Base-by-base conservation (phyloP, 768 basidiomycete species). In the Serendipita vermifera region DNA sequence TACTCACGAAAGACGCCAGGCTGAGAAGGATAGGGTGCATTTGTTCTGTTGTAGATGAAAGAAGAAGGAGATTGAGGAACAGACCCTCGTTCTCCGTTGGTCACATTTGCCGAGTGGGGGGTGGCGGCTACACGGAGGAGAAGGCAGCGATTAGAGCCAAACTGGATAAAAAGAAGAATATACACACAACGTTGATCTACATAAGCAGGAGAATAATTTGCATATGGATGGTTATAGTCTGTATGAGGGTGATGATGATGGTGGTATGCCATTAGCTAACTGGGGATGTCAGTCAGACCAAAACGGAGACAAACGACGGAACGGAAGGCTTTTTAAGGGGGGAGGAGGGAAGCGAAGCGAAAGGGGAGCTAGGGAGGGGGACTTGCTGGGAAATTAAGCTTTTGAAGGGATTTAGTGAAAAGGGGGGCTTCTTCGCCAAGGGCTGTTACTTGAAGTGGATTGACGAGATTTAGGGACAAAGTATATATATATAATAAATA, bases 61-160 rank as follows among this genome's bases (percentile, higher is more conserved):
- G 46, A 51, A 4, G 46, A 51, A n/a, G 46, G 46, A 20, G 46
- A 51, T n/a, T n/a, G 46, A 51, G 46, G 46, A 51, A 51, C 29
- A 5, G 46, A n/a, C 32, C 26, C 32, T 31, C 46, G 46, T 31
- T 51, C n/a, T n/a, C n/a, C 46, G 46, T 3, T 22, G 27, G 20
- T 51, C 29, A n/a, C n/a, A n/a, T n/a, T n/a, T n/a, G n/a, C n/a
- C n/a, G 46, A n/a, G 27, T 51, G 46, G 24, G 46, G 27, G 22
- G 46, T 27, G n/a, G 46, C 46, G 20, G 46, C 29, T 22, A n/a
- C 9, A 31, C 27, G n/a, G 46, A 51, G 22, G 46, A 22, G 26
- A 31, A 31, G n/a, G n/a, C 26, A 31, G 22, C 17, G 29, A 51
- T 22, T 29, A 22, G 27, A 31, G 22, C n/a, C n/a, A n/a, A 29